A percentile compares a stretch with the other conserved stretches of the same genome.
Conservation (phyloP, 2,329 filamentous ascomycete species). For the Colletotrichum salicis region DNA sequence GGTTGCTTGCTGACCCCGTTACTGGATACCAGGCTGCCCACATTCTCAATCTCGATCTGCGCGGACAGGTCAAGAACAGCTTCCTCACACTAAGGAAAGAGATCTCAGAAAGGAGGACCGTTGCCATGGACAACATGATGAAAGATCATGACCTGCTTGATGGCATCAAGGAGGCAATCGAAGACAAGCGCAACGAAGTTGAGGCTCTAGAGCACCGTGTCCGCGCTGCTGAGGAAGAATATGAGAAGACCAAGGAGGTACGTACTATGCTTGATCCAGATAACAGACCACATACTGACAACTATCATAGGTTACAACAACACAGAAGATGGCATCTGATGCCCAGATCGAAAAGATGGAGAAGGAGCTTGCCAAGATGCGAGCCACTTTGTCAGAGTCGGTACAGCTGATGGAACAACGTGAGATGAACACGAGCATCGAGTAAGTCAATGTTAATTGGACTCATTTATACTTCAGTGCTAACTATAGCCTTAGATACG, state of each 20-base stretch:
- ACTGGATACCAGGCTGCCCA: constrained; percentile 92
- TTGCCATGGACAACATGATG: constrained; percentile 89
- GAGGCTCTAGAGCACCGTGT: constrained; percentile 91
- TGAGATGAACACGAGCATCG: constrained; percentile 96
- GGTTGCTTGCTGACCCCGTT: constrained; percentile 81
- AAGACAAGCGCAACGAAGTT: constrained; percentile 93
- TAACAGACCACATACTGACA: neutral
- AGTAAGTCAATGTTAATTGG: constrained; percentile 66
- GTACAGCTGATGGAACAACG: constrained; percentile 93
- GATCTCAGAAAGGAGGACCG: constrained; percentile 86
- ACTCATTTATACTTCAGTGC: neutral
- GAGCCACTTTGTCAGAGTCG: constrained; percentile 82
- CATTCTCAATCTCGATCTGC: constrained; percentile 87
- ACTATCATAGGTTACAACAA: constrained; percentile 67
- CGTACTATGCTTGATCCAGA: constrained; percentile 5
- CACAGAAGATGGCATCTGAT: constrained; percentile 88
- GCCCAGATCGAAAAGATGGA: constrained; percentile 99
- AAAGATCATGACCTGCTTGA: constrained; percentile 94
- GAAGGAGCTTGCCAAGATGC: constrained; percentile 95
- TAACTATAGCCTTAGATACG: constrained; percentile 70
- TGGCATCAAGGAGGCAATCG: constrained; percentile 94
- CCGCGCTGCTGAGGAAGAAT: constrained; percentile 89
- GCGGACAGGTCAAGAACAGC: constrained; percentile 81
- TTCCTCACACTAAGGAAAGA: constrained; percentile 86
- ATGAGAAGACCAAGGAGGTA: constrained; percentile 90